Evolutionary conservation across 116 monocot species (phyloP).

Genomic region (Cymodocea nodosa): DNA sequence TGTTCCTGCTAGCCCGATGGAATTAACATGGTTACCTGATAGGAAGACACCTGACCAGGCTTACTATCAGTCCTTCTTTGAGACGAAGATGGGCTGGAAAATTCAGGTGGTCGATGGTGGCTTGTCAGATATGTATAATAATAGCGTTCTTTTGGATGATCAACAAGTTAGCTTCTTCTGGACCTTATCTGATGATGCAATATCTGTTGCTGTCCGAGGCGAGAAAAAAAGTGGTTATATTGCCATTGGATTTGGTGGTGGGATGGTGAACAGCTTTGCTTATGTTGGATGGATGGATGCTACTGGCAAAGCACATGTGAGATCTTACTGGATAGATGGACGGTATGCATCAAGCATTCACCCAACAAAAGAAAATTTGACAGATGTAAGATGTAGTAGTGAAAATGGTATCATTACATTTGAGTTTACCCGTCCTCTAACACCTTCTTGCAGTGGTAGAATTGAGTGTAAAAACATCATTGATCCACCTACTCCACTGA

Average conservation of each 20-base stretch:
- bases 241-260: constrained; percentile 83
- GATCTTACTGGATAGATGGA: constrained; percentile 77
- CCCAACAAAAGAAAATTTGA: constrained; percentile 62
- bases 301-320: constrained; percentile 56
- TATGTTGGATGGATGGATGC: constrained; percentile 93
- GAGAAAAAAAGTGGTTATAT: constrained; percentile 95
- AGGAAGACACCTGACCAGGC: constrained; percentile 85
- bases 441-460: constrained; percentile 66
- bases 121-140: constrained; percentile 90
- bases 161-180: constrained; percentile 91
- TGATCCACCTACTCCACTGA: constrained; percentile 75
- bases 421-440: constrained; percentile 68
- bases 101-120: constrained; percentile 92
- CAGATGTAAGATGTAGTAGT: constrained; percentile 50
- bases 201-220: constrained; percentile 74
- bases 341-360: constrained; percentile 52
- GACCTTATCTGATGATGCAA: constrained; percentile 59
- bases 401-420: constrained; percentile 88
- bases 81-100: constrained; percentile 94
- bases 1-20: constrained; percentile 63
- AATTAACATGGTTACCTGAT: constrained; percentile 76
- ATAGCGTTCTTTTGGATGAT: constrained; percentile 85
- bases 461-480: constrained; percentile 83
- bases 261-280: constrained; percentile 79
- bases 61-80: constrained; percentile 75